Percentiles rank a stretch among this genome's conserved stretches.
These are phyloP conservation scores for Aspergillus wentii DNA, from an alignment of 495 filamentous ascomycete genomes.

Conservation along the genomic window DNA sequence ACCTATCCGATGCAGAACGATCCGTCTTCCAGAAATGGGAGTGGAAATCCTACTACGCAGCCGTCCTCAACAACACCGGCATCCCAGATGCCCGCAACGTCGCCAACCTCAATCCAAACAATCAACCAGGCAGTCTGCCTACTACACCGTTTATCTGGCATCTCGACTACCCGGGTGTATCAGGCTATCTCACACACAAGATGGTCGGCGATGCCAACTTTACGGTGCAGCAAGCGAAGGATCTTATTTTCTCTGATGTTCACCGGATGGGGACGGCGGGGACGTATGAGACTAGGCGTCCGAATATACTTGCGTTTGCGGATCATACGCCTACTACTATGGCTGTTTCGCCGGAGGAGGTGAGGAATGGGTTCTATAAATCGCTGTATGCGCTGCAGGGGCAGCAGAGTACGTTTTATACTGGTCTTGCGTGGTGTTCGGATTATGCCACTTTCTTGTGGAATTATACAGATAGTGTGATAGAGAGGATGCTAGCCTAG, in stretches of 20 bases:
- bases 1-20: slow-evolving; percentile 28
- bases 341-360: slow-evolving; percentile 16
- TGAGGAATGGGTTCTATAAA: slow-evolving; percentile 32
- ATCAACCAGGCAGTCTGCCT: slow-evolving; percentile 3
- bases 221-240: slow-evolving; percentile 8
- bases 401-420: slow-evolving; percentile 28
- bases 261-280: slow-evolving; percentile 7
- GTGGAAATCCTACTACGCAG: slow-evolving; percentile 38
- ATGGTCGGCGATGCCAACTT: slow-evolving; percentile 4
- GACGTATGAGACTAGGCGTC: slow-evolving; percentile 1
- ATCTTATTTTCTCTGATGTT: background rate
- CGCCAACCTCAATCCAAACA: background rate
- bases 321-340: slow-evolving; percentile 28
- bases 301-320: slow-evolving; percentile 16
- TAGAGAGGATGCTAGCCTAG: slow-evolving; percentile 2
- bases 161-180: slow-evolving; percentile 5
- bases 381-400: slow-evolving; percentile 35
- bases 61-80: slow-evolving; percentile 35
- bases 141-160: slow-evolving; percentile 3
- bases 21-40: slow-evolving; percentile 26
- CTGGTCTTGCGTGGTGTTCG: slow-evolving; percentile 20
- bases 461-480: slow-evolving; percentile 11
- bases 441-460: slow-evolving; percentile 25
- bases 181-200: slow-evolving; percentile 4
- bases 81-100: slow-evolving; percentile 21